A percentile compares a stretch with the other conserved stretches of the same genome.
These are phyloP conservation scores for Phlebiopsis gigantea DNA, from an alignment of 768 basidiomycete genomes.

Conservation along the genomic window DNA sequence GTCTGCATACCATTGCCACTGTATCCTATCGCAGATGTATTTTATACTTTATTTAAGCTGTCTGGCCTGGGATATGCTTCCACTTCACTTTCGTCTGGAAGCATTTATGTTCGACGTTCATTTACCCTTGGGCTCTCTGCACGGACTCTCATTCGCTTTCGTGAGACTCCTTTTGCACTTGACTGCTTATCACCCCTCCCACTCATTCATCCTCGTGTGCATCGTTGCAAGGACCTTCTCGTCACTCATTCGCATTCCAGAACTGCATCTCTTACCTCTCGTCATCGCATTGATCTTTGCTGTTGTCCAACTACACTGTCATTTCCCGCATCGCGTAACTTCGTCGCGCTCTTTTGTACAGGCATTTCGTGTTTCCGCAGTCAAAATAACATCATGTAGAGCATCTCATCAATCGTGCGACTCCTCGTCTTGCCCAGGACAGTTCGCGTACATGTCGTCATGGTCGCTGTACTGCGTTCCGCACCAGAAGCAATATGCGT, in stretches of 20 bases:
- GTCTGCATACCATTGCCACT: neutral
- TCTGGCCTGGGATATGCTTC: neutral
- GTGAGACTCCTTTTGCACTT: neutral
- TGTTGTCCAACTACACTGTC: slow-evolving; percentile 8
- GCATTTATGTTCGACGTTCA: neutral
- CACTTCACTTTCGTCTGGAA: neutral
- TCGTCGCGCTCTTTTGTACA: slow-evolving; percentile 2
- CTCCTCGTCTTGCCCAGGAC: slow-evolving; percentile 75
- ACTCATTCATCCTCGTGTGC: neutral
- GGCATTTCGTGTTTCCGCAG: neutral
- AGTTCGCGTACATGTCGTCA: slow-evolving; percentile 56
- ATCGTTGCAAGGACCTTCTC: neutral
- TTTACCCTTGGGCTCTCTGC: neutral
- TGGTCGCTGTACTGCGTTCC: slow-evolving; percentile 64
- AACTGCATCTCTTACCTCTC: neutral
- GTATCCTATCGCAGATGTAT: slow-evolving; percentile 3
- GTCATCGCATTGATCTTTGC: neutral
- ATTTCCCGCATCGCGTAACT: neutral
- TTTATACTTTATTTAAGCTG: slow-evolving; percentile 8
- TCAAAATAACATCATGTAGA: neutral
- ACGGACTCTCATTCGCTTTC: neutral
- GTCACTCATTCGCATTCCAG: neutral
- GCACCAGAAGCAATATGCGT: slow-evolving; percentile 88
- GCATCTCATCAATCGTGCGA: slow-evolving; percentile 57
- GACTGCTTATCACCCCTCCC: neutral